Percentiles rank a stretch among this genome's conserved stretches.
Evolutionary conservation across 164 flowering plant species (phyloP).

Genomic region (Berberis thunbergii): DNA sequence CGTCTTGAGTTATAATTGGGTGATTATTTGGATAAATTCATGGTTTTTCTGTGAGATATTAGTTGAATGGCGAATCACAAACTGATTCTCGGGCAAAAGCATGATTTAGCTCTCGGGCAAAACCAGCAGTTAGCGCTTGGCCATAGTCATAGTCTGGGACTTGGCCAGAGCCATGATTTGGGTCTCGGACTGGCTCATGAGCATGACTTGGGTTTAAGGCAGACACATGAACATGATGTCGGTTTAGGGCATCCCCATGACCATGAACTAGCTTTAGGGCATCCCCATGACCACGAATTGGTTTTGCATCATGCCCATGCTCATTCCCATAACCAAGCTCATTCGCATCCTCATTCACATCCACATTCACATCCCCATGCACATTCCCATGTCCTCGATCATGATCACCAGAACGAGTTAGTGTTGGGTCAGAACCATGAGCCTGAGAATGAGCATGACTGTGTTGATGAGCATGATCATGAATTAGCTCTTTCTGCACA

Average conservation of each 20-base stretch:
- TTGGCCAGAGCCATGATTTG: slow-evolving; percentile 28
- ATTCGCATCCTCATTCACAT: too few species aligned
- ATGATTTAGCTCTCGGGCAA: slow-evolving; percentile 26
- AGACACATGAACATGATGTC: slow-evolving; percentile 22
- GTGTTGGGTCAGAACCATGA: slow-evolving; percentile 16
- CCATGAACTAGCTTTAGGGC: slow-evolving; percentile 30
- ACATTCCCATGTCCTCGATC: slow-evolving; percentile 8
- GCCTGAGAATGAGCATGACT: neutral
- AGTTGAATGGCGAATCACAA: slow-evolving; percentile 38
- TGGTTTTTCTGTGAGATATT: neutral
- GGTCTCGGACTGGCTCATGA: slow-evolving; percentile 22
- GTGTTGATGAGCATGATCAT: slow-evolving; percentile 5
- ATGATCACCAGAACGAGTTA: slow-evolving; percentile 14
- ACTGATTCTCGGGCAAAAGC: slow-evolving; percentile 33
- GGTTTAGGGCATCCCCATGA: slow-evolving; percentile 37
- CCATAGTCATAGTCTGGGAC: slow-evolving; percentile 30
- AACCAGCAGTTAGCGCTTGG: slow-evolving; percentile 29
- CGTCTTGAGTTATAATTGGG: too few species aligned
- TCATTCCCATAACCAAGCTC: too few species aligned
- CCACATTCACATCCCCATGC: too few species aligned
- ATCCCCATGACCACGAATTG: too few species aligned
- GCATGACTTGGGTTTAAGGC: slow-evolving; percentile 25
- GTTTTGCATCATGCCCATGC: too few species aligned
- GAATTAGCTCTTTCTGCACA: slow-evolving; percentile 26
- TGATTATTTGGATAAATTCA: neutral